Base-by-base conservation (phyloP, 2,329 filamentous ascomycete species). In the Colletotrichum tropicicola region DNA sequence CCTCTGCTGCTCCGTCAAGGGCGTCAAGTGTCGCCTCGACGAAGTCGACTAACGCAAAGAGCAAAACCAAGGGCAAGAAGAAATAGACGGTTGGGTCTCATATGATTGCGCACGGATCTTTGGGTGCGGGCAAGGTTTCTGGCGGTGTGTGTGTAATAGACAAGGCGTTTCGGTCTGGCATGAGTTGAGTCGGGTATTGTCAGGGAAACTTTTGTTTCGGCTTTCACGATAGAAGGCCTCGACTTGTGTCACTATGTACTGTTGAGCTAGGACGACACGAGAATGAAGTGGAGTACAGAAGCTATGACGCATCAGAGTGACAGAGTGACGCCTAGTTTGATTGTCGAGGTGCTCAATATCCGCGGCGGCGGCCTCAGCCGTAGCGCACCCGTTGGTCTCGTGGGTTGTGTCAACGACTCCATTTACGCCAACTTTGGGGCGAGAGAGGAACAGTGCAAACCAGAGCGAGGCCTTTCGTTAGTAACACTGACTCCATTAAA, bases 1-100 rank as follows among this genome's bases (percentile, higher is more conserved):
- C 87, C 60, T 96, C 94, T 1, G 87, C 91, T 5, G 85, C 90
- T 5, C 92, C 91, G 0, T 98, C 94, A 21, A 87, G 96, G 68
- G 94, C 94, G 15, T 95, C 91, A 5, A 98, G 96, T 75, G 93
- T 98, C 25, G 89, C 88, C 30, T 97, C 94, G 1, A 92, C 87
- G 45, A 86, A 84, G 37, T 91, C 91, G 5, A 82, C 65, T 37
- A 60, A 70, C 70, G 72, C 59, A 66, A 79, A 72, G 75, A 75
- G 72, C 53, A 86, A 85, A 74, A 67, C 77, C 9, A 84, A 83
- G 73, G 80, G 82, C 53, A 87, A 85, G 74, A 85, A 87, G 73
- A 89, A 88, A 71, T 84, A 64, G 57, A 59, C 45, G 54, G 35
- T 19, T 39, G 28, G 44, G 21, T 17, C 47, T 28, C 57, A 44